A percentile compares a stretch with the other conserved stretches of the same genome.
phyloP scores from a whole-genome alignment of 257 asterid genomes.

The Solanum virginianum region DNA sequence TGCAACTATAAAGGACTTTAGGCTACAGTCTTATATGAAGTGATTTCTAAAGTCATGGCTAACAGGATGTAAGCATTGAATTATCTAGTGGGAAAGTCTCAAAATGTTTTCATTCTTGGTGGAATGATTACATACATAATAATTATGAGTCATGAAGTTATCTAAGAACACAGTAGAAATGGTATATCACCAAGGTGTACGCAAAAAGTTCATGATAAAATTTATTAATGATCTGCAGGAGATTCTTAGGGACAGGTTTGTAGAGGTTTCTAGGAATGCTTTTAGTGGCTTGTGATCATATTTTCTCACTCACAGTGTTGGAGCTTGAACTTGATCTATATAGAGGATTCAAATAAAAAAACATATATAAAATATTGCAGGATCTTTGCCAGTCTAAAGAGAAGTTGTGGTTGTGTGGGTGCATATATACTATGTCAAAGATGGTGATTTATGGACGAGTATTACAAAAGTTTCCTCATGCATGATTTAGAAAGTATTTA shows the following conservation, averaged over 20 bases:
- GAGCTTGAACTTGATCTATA: not conserved
- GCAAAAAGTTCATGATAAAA: no score
- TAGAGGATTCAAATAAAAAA: not conserved
- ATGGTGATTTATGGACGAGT: not conserved
- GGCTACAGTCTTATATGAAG: no score
- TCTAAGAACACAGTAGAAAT: no score
- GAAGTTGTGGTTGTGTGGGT: not conserved
- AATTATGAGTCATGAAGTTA: no score
- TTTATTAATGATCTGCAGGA: not conserved
- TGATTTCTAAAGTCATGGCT: no score
- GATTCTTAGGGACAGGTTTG: not conserved
- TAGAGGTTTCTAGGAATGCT: not conserved
- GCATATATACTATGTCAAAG: not conserved
- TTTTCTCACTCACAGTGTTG: not conserved
- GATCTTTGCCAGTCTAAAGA: not conserved
- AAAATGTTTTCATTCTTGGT: no score
- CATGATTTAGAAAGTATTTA: not conserved
- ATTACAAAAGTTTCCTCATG: not conserved
- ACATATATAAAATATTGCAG: not conserved
- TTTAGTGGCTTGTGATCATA: not conserved
- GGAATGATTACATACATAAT: no score
- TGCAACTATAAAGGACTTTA: no score
- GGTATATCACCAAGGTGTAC: no score
- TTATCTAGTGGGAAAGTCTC: no score
- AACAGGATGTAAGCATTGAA: no score